These are phyloP conservation scores for Plasmodium fragile DNA, from an alignment of 169 alveolate species.

Conservation along the genomic window DNA sequence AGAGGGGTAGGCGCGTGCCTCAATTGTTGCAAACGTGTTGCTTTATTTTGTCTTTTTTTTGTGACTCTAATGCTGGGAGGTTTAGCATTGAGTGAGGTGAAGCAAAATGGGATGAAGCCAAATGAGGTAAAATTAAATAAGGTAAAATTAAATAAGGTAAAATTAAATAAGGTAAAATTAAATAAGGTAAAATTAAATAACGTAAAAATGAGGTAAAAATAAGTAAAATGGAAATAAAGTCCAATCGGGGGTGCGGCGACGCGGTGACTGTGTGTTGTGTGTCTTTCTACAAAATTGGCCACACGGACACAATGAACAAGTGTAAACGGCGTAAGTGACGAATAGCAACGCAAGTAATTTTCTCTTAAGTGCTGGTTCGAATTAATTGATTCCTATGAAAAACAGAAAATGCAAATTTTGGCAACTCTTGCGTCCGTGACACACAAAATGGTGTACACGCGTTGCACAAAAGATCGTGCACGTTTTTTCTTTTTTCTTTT, in stretches of 20 bases:
- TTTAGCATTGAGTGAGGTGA: not conserved
- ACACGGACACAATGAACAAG: not conserved
- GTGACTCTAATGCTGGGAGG: not conserved
- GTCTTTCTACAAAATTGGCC: not conserved
- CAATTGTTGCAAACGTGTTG: constrained; percentile 8
- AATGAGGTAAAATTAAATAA: not conserved
- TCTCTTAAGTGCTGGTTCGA: constrained; percentile 16
- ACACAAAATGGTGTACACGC: constrained; percentile 4
- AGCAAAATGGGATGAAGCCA: not conserved
- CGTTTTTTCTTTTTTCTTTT: not conserved
- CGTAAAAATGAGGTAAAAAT: too few species aligned
- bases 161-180: not conserved
- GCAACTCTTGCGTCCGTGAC: not conserved
- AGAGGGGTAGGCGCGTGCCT: not conserved
- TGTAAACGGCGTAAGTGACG: not conserved
- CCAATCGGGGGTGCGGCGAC: not conserved
- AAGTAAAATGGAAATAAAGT: not conserved
- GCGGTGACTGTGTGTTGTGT: not conserved
- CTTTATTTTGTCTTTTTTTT: constrained; percentile 19
- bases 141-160: not conserved
- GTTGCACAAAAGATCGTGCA: constrained; percentile 5
- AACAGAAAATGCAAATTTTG: not conserved
- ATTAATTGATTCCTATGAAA: constrained; percentile 15
- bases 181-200: not conserved
- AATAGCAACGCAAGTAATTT: constrained; percentile 11